Conservation (phyloP, 345 rosid species). For the Combretum micranthum region DNA sequence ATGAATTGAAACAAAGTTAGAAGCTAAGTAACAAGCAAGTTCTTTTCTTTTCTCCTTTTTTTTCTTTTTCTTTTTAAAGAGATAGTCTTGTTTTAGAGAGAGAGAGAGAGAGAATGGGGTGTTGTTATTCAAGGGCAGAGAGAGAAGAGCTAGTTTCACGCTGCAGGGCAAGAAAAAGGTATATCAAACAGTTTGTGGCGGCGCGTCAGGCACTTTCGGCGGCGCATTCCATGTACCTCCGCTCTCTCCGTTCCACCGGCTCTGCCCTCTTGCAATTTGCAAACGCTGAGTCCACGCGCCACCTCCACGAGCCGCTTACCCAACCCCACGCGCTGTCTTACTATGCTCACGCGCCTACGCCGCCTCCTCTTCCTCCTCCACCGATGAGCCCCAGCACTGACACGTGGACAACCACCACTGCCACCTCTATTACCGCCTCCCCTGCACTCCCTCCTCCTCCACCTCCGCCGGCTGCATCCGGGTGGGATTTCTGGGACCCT, state of each 20-base stretch:
- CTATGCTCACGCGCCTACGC: constrained; percentile 25
- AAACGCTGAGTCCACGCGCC: constrained; percentile 53
- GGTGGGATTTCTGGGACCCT: constrained; percentile 98
- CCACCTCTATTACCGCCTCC: constrained; percentile 45
- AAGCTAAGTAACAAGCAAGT: not conserved
- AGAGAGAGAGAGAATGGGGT: constrained; percentile 48
- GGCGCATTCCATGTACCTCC: constrained; percentile 83
- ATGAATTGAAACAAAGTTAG: too few species aligned
- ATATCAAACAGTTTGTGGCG: constrained; percentile 74
- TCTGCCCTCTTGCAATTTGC: constrained; percentile 76
- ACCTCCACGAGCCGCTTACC: constrained; percentile 16
- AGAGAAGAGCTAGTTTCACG: constrained; percentile 82
- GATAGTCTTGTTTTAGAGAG: not conserved
- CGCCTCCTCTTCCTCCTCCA: constrained; percentile 39
- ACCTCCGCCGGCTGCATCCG: constrained; percentile 42
- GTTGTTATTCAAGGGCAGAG: constrained; percentile 71
- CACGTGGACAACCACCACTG: constrained; percentile 60
- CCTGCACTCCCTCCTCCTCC: constrained; percentile 19
- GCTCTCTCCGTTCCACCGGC: constrained; percentile 77
- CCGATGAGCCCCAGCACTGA: constrained; percentile 62
- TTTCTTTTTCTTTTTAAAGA: too few species aligned
- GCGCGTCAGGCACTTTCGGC: constrained; percentile 78
- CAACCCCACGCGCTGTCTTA: constrained; percentile 21
- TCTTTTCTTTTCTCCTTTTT: not conserved
- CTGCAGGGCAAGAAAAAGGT: constrained; percentile 83